Conservation (phyloP, 371 early-diverging fungal species). For the Circinella umbellata region DNA sequence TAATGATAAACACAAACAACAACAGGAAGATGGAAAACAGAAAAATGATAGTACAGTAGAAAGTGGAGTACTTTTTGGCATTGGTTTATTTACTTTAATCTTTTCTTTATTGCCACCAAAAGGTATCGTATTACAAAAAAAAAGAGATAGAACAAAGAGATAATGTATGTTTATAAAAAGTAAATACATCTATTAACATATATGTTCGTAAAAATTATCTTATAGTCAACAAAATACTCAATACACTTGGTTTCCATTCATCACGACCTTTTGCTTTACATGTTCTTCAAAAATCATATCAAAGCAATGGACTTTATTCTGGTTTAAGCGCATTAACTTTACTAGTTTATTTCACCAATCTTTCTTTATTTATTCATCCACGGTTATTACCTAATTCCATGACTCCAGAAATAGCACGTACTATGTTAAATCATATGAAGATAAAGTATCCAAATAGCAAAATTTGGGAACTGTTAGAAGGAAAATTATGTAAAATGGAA, state of each 20-base stretch:
- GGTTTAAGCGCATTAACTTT: constrained; percentile 45
- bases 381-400: constrained; percentile 44
- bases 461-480: constrained; percentile 52
- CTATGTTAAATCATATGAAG: constrained; percentile 47
- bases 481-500: constrained; percentile 53
- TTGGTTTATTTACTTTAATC: constrained; percentile 50
- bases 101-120: constrained; percentile 54
- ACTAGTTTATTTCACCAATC: constrained; percentile 50
- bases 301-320: constrained; percentile 43
- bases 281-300: constrained; percentile 42
- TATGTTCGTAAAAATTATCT: not conserved
- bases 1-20: not conserved
- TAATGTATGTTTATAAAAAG: not conserved
- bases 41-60: constrained; percentile 31
- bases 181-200: not conserved
- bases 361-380: constrained; percentile 54
- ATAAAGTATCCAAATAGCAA: constrained; percentile 37
- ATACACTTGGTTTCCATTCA: constrained; percentile 54
- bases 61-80: constrained; percentile 52
- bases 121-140: constrained; percentile 25
- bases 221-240: constrained; percentile 47
- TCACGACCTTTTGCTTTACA: constrained; percentile 54
- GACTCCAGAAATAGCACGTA: constrained; percentile 35
- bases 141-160: no score
- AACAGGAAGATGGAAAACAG: not conserved